Base-by-base conservation (phyloP, 345 rosid genomes). In the Pistacia integerrima region DNA sequence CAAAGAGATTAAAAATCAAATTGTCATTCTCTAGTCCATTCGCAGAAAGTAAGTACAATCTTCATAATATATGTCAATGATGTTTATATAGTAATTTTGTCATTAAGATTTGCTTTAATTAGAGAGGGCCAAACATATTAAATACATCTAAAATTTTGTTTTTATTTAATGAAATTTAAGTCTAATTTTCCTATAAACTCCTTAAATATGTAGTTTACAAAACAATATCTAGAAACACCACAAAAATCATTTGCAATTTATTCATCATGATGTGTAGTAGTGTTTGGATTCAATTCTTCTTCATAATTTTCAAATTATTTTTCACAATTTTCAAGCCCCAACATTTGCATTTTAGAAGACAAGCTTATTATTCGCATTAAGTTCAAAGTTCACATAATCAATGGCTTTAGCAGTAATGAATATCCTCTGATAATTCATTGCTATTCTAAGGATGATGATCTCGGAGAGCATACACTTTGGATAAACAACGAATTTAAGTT, bases 401-500 rank as follows among this genome's bases (percentile, higher is more conserved):
- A 76, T 49, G 74, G 48, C 16, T 18, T 76, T 36, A n/a, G 30
- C 0, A 49, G 25, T 71, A 66, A 78, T 33, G 1, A 55, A 3
- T 9, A 18, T 4, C 72, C 73, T 46, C n/a, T 73, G 16, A 1
- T 30, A 11, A 11, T 48, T 1, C 73, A 57, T 11, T 72, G 81
- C 44, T 46, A 58, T 11, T 72, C 76, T 1, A 46, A 16, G 1
- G 76, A 57, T n/a, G 76, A 78, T 22, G 67, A 78, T 58, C 61
- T 78, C 28, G 76, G 81, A 0, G 48, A 0, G 33, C 74, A 69
- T 49, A 20, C 56, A 11, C 61, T 76, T 6, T 13, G 17, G n/a
- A 71, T 58, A 18, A 63, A 54, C 2, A 17, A 62, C 1, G 73
- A 30, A 4, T 67, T 61, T 20, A 17, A 51, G 0, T 69, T 28